Conservation (phyloP, 108 stramenopile genomes). For the Schizochytrium sp. region DNA sequence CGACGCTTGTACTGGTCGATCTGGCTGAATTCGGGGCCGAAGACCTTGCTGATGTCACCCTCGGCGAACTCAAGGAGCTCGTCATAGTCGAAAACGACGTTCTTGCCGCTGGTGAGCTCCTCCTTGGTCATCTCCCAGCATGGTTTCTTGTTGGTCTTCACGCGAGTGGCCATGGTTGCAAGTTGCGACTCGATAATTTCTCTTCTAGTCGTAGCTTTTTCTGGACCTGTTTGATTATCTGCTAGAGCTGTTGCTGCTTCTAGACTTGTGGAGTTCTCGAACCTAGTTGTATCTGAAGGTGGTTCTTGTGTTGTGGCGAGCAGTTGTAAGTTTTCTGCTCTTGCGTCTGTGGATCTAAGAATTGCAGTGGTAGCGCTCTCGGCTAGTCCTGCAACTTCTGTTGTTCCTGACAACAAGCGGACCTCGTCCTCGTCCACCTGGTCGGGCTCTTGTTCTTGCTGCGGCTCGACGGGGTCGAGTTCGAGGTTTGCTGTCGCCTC, state of each 20-base stretch:
- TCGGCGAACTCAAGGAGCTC: conserved; percentile 47
- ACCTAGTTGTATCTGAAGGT: no score
- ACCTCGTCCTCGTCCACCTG: neutral
- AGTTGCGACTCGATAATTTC: neutral
- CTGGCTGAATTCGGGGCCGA: conserved; percentile 19
- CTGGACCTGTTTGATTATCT: neutral
- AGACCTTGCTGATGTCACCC: conserved; percentile 39
- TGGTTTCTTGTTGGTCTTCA: conserved; percentile 49
- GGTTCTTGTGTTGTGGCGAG: neutral
- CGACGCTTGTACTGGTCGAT: conserved; percentile 23
- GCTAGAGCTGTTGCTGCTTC: conserved; percentile 36
- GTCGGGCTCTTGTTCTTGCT: neutral
- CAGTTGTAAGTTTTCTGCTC: neutral
- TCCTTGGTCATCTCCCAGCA: conserved; percentile 54
- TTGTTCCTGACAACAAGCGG: neutral
- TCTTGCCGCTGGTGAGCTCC: conserved; percentile 54
- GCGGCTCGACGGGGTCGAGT: neutral
- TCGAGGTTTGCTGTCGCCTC: neutral
- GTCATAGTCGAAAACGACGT: conserved; percentile 31
- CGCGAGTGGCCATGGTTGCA: conserved; percentile 4
- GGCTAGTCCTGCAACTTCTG: neutral
- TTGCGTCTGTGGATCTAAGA: neutral
- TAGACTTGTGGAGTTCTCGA: neutral
- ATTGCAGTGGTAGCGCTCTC: neutral
- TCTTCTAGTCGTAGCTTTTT: neutral